Evolutionary conservation across 176 grass and related monocot genomes (phyloP), one percentile per base, ranked within the genome.

Genomic region (Oryza brachyantha): DNA sequence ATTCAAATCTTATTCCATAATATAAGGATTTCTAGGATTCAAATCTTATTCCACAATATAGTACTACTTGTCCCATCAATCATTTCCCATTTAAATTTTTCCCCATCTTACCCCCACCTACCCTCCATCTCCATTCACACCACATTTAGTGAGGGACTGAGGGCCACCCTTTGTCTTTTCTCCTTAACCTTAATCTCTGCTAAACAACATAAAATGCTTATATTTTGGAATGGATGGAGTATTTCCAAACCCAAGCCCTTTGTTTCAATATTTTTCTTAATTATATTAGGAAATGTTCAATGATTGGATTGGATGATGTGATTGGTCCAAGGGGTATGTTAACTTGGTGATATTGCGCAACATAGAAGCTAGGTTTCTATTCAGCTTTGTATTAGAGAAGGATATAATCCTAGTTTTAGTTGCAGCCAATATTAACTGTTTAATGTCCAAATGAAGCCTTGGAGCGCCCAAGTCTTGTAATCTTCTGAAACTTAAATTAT

Each of bases 401-500:
- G 62, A 12, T 77, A n/a, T 76, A 46, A n/a, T 60, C 32, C 19
- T 76, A 64, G 78, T 9, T 34, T 46, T 72, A 63, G 61, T 75
- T 70, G 26, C 66, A 10, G 21, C 19, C 10, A 63, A 64, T 52
- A 57, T 57, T 22, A 24, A 24, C 24, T 34, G 21, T n/a, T 79
- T 62, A 29, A 40, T 70, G 43, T 36, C 61, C 66, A 37, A 66
- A 70, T 76, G 28, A 9, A 16, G 78, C 5, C 26, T 5, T 69
- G 66, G 54, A 62, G 29, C 25, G 40, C 37, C 29, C 74, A 46
- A 63, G 22, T 62, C n/a, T 29, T 76, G 11, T 59, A 43, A 45
- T 25, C 27, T 78, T 66, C 21, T 50, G 21, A 66, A 66, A 66
- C n/a, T 19, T 16, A 50, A 50, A 50, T 21, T 0, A 55, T 3